Percentiles rank a stretch among this genome's conserved stretches.
phyloP scores from a whole-genome alignment of 257 asterid species.

The Forsythia suspensa region DNA sequence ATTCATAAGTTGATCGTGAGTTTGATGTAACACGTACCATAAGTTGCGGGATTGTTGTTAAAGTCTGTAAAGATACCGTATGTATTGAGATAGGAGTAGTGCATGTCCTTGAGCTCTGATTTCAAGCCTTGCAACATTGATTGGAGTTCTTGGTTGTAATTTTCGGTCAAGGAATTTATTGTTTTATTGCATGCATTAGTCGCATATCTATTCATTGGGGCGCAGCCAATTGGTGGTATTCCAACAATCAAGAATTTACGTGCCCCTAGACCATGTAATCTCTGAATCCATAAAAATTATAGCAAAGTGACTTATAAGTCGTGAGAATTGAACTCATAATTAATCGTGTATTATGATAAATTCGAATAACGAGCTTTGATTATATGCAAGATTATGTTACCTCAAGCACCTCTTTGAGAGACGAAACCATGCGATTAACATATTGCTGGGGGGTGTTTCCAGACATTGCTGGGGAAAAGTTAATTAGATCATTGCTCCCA shows the following conservation, averaged over 20 bases:
- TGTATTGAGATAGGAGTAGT: slow-evolving; percentile 55
- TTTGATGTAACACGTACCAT: slow-evolving; percentile 40
- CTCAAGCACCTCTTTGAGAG: slow-evolving; percentile 52
- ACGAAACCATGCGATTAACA: slow-evolving; percentile 60
- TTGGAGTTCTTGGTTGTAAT: slow-evolving; percentile 49
- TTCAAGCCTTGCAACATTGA: slow-evolving; percentile 49
- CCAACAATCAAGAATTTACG: slow-evolving; percentile 52
- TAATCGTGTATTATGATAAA: neutral
- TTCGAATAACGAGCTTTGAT: neutral
- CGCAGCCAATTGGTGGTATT: slow-evolving; percentile 58
- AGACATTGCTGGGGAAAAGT: slow-evolving; percentile 32
- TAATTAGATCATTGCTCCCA: slow-evolving; percentile 77
- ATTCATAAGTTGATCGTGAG: neutral
- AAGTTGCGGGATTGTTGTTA: slow-evolving; percentile 45
- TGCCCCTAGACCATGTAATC: slow-evolving; percentile 55
- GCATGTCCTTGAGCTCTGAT: slow-evolving; percentile 43
- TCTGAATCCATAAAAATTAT: slow-evolving; percentile 26
- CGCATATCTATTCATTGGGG: slow-evolving; percentile 48
- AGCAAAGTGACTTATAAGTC: neutral
- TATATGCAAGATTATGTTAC: slow-evolving; percentile 22
- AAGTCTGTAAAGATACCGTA: slow-evolving; percentile 40
- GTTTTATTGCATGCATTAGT: slow-evolving; percentile 49
- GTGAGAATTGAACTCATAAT: neutral
- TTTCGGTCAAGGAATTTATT: slow-evolving; percentile 48
- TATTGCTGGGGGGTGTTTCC: slow-evolving; percentile 50